Evolutionary conservation across 495 filamentous ascomycete genomes (phyloP).

Genomic region (Pyronema domesticum): DNA sequence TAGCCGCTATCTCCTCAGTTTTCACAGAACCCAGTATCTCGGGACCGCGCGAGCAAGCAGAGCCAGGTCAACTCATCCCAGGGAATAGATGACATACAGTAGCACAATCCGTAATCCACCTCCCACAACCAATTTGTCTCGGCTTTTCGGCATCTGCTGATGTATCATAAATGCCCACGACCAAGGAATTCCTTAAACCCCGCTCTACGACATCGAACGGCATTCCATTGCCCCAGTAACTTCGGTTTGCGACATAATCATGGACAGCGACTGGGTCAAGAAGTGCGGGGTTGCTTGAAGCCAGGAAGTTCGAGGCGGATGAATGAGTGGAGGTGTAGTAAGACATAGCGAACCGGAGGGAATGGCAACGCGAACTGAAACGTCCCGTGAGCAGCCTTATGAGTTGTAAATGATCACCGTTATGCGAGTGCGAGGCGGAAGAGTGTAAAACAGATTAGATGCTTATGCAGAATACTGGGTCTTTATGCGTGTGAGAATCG

Average conservation of each 20-base stretch:
- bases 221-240: not conserved
- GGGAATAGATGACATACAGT: not conserved
- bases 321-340: not conserved
- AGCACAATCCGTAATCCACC: conserved; percentile 1
- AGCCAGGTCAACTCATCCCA: too few species aligned
- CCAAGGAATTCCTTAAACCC: not conserved
- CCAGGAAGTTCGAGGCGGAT: not conserved
- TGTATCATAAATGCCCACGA: not conserved
- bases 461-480: too few species aligned
- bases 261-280: not conserved
- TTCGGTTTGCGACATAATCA: not conserved
- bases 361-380: too few species aligned
- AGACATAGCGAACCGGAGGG: not conserved
- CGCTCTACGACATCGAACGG: not conserved
- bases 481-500: too few species aligned
- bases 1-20: not conserved
- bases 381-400: too few species aligned
- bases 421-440: too few species aligned
- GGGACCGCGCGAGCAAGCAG: too few species aligned
- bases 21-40: not conserved
- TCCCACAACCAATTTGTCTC: not conserved
- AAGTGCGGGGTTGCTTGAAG: not conserved
- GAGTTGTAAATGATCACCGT: too few species aligned
- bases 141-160: not conserved
- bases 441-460: too few species aligned